Evolutionary conservation across 305 asterid species (phyloP), one percentile per base, ranked within the genome.

Genomic region (Fraxinus floribunda): DNA sequence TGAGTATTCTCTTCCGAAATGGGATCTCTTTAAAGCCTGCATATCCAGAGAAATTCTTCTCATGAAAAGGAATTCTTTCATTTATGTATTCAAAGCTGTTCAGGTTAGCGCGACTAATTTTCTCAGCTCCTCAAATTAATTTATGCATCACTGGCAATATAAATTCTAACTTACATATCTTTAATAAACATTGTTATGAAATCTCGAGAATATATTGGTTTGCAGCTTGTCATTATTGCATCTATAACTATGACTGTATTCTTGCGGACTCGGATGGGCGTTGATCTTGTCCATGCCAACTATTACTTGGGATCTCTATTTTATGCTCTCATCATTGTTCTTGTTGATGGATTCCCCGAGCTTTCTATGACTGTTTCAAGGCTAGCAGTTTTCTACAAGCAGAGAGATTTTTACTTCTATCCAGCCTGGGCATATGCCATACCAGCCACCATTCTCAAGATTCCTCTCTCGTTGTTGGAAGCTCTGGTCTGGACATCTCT

Each of bases 341-440:
- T 91, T 26, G 77, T 92, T 57, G 95, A 93, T 84, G 97, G 94
- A 75, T 78, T 89, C 34, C 91, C 97, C 0, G 97, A 94, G 88
- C 84, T 92, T 66, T 74, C 91, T 39, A 86, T 94, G 94, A 93
- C 97, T 13, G 89, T 88, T 80, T 82, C 89, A 60, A 91, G 92
- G 78, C 95, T 94, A 32, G 82, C 92, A 15, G 92, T 90, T 88
- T 93, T 94, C 86, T 94, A 91, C 84, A 92, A 91, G 83, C 97
- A 94, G 85, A 88, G 91, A 64, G 94, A 93, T 39, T 82, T 91
- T 75, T 82, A 87, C 86, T 93, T 93, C 72, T 94, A 91, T 85
- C 97, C 97, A 15, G 97, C 98, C 20, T 93, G 98, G 97, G 97
- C 98, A 18, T 91, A 88, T 78, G 89, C 93, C 41, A 83, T 94